These are phyloP conservation scores for Petunia hybrid DNA, from an alignment of 305 asterid species.

Conservation along the genomic window DNA sequence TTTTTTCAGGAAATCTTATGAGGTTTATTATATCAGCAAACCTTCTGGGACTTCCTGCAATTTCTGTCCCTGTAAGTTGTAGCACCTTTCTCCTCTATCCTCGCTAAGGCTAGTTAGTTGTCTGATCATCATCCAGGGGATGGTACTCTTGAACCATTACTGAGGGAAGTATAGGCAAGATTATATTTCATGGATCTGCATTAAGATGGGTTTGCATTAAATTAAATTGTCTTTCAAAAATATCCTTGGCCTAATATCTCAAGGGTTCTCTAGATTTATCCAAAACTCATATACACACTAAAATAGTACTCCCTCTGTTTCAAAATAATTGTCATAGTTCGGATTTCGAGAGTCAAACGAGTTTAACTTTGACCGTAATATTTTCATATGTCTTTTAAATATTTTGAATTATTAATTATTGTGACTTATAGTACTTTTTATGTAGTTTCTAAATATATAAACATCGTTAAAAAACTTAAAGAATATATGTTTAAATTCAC, in stretches of 20 bases:
- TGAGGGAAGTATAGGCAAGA: not conserved
- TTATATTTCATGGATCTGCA: not conserved
- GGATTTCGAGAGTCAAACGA: too few species aligned
- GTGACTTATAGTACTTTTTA: too few species aligned
- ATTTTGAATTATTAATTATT: too few species aligned
- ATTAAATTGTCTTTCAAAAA: conserved; percentile 9
- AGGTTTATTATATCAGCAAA: conserved; percentile 75
- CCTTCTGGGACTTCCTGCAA: conserved; percentile 94
- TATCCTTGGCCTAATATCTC: not conserved
- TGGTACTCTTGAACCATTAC: conserved; percentile 7
- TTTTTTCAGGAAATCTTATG: conserved; percentile 78
- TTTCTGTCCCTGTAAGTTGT: conserved; percentile 84
- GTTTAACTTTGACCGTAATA: too few species aligned
- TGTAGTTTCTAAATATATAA: too few species aligned
- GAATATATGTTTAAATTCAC: too few species aligned
- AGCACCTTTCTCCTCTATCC: conserved; percentile 19
- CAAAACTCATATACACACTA: not conserved
- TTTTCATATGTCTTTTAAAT: too few species aligned
- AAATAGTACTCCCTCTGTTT: not conserved
- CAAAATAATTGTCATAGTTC: too few species aligned
- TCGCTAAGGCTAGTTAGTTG: not conserved
- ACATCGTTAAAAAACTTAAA: too few species aligned
- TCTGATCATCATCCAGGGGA: not conserved
- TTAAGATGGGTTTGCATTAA: not conserved
- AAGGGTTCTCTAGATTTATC: not conserved